phyloP scores from a whole-genome alignment of 2,329 filamentous ascomycete species.

The Hypoxylon rubiginosum region DNA sequence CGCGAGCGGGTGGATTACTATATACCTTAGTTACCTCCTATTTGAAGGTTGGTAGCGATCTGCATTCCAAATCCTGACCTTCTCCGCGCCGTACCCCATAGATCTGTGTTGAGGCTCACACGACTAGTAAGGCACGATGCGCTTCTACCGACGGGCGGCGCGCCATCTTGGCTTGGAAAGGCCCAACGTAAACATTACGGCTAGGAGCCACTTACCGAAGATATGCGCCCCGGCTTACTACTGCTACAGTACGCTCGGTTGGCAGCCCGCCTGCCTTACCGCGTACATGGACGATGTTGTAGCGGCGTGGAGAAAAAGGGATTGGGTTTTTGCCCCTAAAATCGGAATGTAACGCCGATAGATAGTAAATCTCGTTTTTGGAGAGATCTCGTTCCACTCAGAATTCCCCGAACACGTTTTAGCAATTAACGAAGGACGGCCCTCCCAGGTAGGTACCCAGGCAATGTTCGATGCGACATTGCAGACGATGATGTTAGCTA shows the following conservation, averaged over 20 bases:
- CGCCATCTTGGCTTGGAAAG: constrained; percentile 26
- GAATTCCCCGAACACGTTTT: constrained; percentile 46
- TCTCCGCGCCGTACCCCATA: constrained; percentile 32
- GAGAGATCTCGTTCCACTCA: constrained; percentile 46
- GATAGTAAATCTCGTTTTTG: constrained; percentile 44
- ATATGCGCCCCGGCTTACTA: constrained; percentile 39
- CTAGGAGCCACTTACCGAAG: constrained; percentile 28
- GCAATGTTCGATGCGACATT: constrained; percentile 39
- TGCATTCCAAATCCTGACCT: constrained; percentile 41
- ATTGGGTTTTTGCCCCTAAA: constrained; percentile 33
- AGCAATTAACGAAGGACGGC: constrained; percentile 40
- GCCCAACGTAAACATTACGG: constrained; percentile 29
- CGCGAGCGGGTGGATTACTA: constrained; percentile 36
- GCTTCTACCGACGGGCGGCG: constrained; percentile 15
- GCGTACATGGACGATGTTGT: constrained; percentile 36
- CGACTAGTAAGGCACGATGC: constrained; percentile 40
- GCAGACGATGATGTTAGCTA: constrained; percentile 4
- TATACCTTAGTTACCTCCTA: constrained; percentile 39
- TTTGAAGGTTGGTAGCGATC: constrained; percentile 39
- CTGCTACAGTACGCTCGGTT: constrained; percentile 39
- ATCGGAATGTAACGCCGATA: constrained; percentile 48
- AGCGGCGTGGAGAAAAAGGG: constrained; percentile 40
- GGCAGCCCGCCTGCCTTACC: constrained; percentile 29
- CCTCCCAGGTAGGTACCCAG: constrained; percentile 33
- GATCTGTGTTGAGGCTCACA: constrained; percentile 43